Base-by-base conservation (phyloP, 1,284 basidiomycete species). In the Bjerkandera adusta region DNA sequence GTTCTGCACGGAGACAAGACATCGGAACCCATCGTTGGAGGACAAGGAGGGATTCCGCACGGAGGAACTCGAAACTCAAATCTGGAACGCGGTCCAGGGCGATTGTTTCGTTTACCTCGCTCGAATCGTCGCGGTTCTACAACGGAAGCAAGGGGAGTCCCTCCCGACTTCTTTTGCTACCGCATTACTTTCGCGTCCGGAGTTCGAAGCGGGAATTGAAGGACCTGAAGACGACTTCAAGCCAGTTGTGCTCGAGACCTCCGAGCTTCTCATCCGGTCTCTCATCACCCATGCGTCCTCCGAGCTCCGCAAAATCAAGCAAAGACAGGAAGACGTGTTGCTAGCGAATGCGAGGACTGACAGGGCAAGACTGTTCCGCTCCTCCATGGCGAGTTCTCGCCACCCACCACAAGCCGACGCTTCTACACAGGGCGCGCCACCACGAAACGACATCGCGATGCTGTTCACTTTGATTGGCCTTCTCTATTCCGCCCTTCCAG, bases 221-320 rank as follows among this genome's bases (percentile, higher is more conserved):
- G 63, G 77, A 0, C 81, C 82, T 1, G 61, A 73, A 0, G 75
- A 79, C 1, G 86, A 88, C 43, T 89, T 91, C 66, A 79, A 77
- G 52, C 68, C 74, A 1, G 68, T 78, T 22, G 68, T 95, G 10
- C 70, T 92, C 22, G 66, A 73, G 21, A 77, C 81, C 16, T 81
- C 91, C 48, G 91, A 94, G 59, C 70, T 71, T 1, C 75, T 96
- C 13, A 67, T 95, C 29, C 76, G 85, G 27, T 80, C 81, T 13
- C 68, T 89, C 34, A 83, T 97, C 55, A 84, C 81, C 0, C 84
- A 87, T 51, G 86, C 89, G 6, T 90, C 88, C 11, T 86, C 89
- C 0, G 89, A 95, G 62, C 73, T 97, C n/a, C 81, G 90, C 35
- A 92, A 91, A 62, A 85, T 97, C 62, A 92, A 93, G 62, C 91